Conservation (phyloP, 192 early-diverging fungal species). For the Backusella circina region DNA sequence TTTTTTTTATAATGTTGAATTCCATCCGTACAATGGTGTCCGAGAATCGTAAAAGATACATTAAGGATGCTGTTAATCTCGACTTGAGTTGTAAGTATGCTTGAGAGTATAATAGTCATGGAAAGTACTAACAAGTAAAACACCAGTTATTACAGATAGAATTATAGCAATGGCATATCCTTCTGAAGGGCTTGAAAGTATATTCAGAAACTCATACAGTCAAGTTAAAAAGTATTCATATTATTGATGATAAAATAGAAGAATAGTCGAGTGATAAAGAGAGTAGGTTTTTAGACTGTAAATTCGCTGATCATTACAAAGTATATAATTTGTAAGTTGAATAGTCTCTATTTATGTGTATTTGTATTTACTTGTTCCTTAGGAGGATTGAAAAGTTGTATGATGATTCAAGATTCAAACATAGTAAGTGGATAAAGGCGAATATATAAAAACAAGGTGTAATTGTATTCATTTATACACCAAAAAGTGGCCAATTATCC, state of each 20-base stretch:
- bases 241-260: not conserved
- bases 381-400: constrained; percentile 55
- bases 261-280: not conserved
- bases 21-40: constrained; percentile 17
- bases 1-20: constrained; percentile 18
- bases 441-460: not conserved
- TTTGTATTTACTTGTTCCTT: no score
- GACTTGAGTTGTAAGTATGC: constrained; percentile 39
- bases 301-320: constrained; percentile 50
- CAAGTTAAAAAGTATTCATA: constrained; percentile 44
- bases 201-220: constrained; percentile 52
- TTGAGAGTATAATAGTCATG: not conserved
- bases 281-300: constrained; percentile 48
- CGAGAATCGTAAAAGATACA: constrained; percentile 32
- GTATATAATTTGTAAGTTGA: constrained; percentile 60
- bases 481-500: constrained; percentile 39
- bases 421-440: not conserved
- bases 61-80: constrained; percentile 37
- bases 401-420: constrained; percentile 40
- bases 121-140: not conserved
- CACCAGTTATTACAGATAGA: constrained; percentile 42
- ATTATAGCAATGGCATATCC: constrained; percentile 61
- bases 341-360: no score
- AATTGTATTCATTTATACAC: no score
- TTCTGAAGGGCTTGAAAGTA: constrained; percentile 43